A percentile compares a stretch with the other conserved stretches of the same genome.
Evolutionary conservation across 805 yeast genomes (phyloP).

Genomic region (Yarrowia sp.): DNA sequence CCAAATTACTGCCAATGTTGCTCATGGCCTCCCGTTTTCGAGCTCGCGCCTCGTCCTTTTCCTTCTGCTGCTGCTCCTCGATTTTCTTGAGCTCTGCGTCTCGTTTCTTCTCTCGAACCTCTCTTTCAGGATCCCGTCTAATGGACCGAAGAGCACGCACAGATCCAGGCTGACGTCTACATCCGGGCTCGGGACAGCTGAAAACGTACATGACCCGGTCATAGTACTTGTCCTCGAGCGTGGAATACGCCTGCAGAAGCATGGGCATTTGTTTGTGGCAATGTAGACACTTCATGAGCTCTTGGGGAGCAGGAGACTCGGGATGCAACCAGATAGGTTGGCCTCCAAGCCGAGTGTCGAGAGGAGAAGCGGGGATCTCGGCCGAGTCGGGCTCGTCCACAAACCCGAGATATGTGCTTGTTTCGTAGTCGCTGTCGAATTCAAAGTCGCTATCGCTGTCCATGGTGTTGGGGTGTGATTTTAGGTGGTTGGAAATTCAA

Average conservation of each 20-base stretch:
- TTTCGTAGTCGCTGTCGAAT: conserved; percentile 17
- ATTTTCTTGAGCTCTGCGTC: conserved; percentile 44
- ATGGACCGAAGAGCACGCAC: conserved; percentile 77
- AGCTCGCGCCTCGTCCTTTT: conserved; percentile 3
- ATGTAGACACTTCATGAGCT: conserved; percentile 56
- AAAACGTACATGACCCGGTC: conserved; percentile 81
- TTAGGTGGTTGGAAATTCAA: neutral
- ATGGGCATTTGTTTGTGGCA: conserved; percentile 65
- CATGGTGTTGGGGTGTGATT: neutral
- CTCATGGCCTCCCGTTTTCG: conserved; percentile 13
- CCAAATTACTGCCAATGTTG: conserved; percentile 30
- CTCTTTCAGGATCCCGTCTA: conserved; percentile 51
- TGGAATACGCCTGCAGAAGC: conserved; percentile 67
- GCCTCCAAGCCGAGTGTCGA: conserved; percentile 82
- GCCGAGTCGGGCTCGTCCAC: conserved; percentile 33
- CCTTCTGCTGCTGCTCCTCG: conserved; percentile 27
- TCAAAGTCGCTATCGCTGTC: conserved; percentile 16
- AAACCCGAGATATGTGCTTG: conserved; percentile 15
- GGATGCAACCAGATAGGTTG: conserved; percentile 65
- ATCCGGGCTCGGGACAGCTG: conserved; percentile 59
- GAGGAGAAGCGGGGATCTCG: conserved; percentile 29
- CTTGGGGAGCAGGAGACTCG: conserved; percentile 51
- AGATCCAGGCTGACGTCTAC: conserved; percentile 68
- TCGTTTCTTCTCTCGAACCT: conserved; percentile 43
- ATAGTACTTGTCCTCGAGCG: conserved; percentile 65